Evolutionary conservation across 148 eudicot species (phyloP), one percentile per base, ranked within the genome.

Genomic region (Amaranthus hypochondriacus): DNA sequence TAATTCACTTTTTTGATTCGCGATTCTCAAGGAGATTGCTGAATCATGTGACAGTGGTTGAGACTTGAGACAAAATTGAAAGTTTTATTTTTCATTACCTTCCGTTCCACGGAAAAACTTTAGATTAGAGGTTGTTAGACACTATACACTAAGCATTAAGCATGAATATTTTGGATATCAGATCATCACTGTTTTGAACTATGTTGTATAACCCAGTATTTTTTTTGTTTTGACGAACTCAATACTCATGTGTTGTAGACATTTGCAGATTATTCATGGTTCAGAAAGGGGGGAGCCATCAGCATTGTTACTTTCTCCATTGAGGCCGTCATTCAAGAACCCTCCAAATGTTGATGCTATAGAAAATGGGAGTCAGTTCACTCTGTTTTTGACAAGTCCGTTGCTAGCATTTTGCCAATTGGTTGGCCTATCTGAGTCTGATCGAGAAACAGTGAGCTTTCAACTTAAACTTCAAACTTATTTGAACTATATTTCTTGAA

Each of bases 241-340:
- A 72, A 66, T 61, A 6, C 71, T 79, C 50, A 72, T 71, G 59
- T 21, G 47, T 66, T 49, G 71, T 55, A 8, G 15, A 58, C 54
- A 11, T 75, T 62, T 81, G 47, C 93, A 95, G 99, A 90, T 92
- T 82, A 75, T 95, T 72, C 93, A 90, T 78, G 99, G 99, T 72
- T 87, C 90, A 73, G 97, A 95, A 83, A 87, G 91, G 72, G 99
- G 99, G 66, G 99, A 95, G 78, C 74, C 93, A 66, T 86, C 84
- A 70, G 93, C 94, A 18, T 52, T 92, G 71, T 80, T 95, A 77
- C 92, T 95, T 78, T 92, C 99, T 52, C 97, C 97, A 68, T 74
- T 78, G 55, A 90, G 70, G 76, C 83, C 93, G 65, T 82, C 90
- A 75, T 86, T 84, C 80, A 90, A 83, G 87, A 81, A 69, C 71